phyloP scores from a whole-genome alignment of 768 basidiomycete species.

The Leccinum ochraceum region DNA sequence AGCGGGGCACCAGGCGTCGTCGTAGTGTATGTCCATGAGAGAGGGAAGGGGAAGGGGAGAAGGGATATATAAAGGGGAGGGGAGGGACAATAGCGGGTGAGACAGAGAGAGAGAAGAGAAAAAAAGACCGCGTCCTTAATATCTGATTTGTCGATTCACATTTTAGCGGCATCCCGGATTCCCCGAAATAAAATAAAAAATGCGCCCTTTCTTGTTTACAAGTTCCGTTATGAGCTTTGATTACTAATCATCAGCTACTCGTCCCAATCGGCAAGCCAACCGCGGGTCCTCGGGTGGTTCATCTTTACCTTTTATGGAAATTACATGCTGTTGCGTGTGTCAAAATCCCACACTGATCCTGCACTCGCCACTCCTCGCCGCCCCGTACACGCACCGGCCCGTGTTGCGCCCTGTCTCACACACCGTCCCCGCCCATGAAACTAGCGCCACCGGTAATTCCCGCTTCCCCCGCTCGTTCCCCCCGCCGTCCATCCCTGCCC shows the following conservation, averaged over 20 bases:
- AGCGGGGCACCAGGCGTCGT: slow-evolving; percentile 79
- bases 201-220: slow-evolving; percentile 27
- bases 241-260: slow-evolving; percentile 22
- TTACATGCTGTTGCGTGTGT: slow-evolving; percentile 28
- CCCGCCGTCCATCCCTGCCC: slow-evolving; percentile 12
- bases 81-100: slow-evolving; percentile 17
- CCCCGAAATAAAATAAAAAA: slow-evolving; percentile 20
- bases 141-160: slow-evolving; percentile 42
- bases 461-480: slow-evolving; percentile 21
- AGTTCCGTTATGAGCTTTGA: slow-evolving; percentile 35
- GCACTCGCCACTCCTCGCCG: slow-evolving; percentile 26
- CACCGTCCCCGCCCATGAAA: slow-evolving; percentile 12
- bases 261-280: slow-evolving; percentile 31
- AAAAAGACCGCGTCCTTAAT: slow-evolving; percentile 36
- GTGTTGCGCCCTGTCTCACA: slow-evolving; percentile 11
- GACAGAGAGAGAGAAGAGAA: slow-evolving; percentile 26
- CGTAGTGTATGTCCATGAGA: slow-evolving; percentile 45
- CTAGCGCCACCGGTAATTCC: slow-evolving; percentile 30
- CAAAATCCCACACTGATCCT: slow-evolving; percentile 26
- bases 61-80: slow-evolving; percentile 12
- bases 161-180: slow-evolving; percentile 29
- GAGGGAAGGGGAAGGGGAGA: slow-evolving; percentile 6
- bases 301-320: slow-evolving; percentile 15
- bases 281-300: slow-evolving; percentile 35
- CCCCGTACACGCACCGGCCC: slow-evolving; percentile 15